phyloP scores from a whole-genome alignment of 2,329 filamentous ascomycete genomes.

The Xylariaceae sp. region DNA sequence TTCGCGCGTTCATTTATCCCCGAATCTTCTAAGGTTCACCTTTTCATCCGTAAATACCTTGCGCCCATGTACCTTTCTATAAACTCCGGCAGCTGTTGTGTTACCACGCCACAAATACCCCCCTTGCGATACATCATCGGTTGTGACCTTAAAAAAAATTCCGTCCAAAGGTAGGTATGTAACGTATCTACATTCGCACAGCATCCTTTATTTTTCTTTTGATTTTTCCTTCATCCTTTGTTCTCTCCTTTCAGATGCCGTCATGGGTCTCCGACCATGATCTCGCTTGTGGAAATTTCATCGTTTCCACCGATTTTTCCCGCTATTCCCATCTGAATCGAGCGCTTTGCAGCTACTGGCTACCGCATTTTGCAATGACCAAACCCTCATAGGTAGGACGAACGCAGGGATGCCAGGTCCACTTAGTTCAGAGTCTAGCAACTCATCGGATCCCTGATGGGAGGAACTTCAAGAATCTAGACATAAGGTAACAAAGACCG shows the following conservation, averaged over 20 bases:
- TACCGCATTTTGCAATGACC: conserved; percentile 22
- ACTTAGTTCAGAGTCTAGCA: conserved; percentile 17
- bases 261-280: conserved; percentile 21
- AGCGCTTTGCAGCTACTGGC: conserved; percentile 6
- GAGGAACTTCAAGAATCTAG: conserved; percentile 10
- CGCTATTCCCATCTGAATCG: conserved; percentile 16
- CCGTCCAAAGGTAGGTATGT: conserved; percentile 24
- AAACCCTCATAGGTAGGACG: conserved; percentile 15
- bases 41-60: conserved; percentile 18
- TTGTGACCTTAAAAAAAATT: conserved; percentile 22
- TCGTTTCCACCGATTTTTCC: conserved; percentile 18
- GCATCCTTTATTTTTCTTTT: no score
- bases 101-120: conserved; percentile 16
- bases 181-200: conserved; percentile 18
- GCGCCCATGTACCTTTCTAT: no score
- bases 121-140: conserved; percentile 20
- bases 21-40: conserved; percentile 7
- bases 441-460: conserved; percentile 11
- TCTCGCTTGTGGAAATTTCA: conserved; percentile 11
- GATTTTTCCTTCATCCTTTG: no score
- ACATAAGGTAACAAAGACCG: conserved; percentile 20
- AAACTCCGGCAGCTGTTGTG: conserved; percentile 15
- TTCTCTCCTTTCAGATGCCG: conserved; percentile 16
- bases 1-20: not conserved
- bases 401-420: conserved; percentile 11